These are phyloP conservation scores for Ustilago loliicola DNA, from an alignment of 1,284 basidiomycete genomes.

Conservation along the genomic window DNA sequence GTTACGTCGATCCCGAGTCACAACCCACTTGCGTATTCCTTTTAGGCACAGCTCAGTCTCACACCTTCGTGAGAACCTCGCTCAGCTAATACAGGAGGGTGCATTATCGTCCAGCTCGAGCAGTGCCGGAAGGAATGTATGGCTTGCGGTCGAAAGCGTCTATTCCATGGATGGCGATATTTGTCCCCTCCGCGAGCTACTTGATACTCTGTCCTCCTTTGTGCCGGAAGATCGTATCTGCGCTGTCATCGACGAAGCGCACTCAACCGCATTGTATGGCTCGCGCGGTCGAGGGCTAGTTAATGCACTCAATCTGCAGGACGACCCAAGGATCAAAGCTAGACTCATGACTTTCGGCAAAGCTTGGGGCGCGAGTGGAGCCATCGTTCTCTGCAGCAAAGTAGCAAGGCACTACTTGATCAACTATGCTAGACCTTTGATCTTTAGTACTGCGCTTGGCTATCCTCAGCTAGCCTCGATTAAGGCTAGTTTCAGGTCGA, in stretches of 20 bases:
- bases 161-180: conserved; percentile 98
- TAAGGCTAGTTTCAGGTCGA: conserved; percentile 82
- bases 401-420: conserved; percentile 85
- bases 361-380: conserved; percentile 71
- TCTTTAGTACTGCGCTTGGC: conserved; percentile 61
- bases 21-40: conserved; percentile 22
- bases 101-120: conserved; percentile 12
- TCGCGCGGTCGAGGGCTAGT: conserved; percentile 50
- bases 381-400: conserved; percentile 81
- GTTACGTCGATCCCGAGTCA: conserved; percentile 79
- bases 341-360: conserved; percentile 68
- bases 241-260: conserved; percentile 80
- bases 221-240: conserved; percentile 73
- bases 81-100: conserved; percentile 6
- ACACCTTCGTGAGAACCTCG: conserved; percentile 28
- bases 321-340: conserved; percentile 38
- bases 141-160: conserved; percentile 85
- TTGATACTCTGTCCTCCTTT: conserved; percentile 75
- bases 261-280: conserved; percentile 84
- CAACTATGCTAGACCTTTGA: conserved; percentile 89
- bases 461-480: conserved; percentile 74
- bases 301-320: conserved; percentile 40
- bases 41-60: conserved; percentile 42
- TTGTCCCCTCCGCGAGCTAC: conserved; percentile 80
- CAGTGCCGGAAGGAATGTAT: conserved; percentile 50